Base-by-base conservation (phyloP, 1,284 basidiomycete species). In the Trametes sp. region DNA sequence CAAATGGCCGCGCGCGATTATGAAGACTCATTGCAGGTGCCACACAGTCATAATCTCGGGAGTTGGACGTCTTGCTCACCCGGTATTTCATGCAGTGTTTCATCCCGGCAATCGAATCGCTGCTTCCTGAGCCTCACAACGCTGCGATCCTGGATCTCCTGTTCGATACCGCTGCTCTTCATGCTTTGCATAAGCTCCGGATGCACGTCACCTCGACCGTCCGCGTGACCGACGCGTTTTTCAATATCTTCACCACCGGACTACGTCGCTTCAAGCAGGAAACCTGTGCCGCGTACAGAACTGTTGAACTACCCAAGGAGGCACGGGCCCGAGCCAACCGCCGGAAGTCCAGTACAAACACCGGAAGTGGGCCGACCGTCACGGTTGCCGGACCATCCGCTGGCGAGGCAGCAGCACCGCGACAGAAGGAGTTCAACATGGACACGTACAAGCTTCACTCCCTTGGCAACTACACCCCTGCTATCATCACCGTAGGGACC, bases 371-470 rank as follows among this genome's bases (percentile, higher is more conserved):
- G 16, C 4, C 24, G 10, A 38, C 21, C 4, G 1, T 33, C 38
- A 2, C 13, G 2, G 35, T 31, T 6, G 48, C 50, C 14, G 6
- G 13, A 16, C n/a, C 31, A 23, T 3, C 31, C 3, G n/a, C 50
- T 51, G 44, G 6, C 50, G n/a, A 51, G 33, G 33, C 21, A 24
- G 36, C 33, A 8, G 29, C 48, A 16, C 36, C 51, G 6, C 51
- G 51, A 5, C 51, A 16, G 35, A 53, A 53, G 33, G 51, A 53
- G 35, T 44, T 70, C 6, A 76, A 77, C 49, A 53, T 77, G 42
- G 53, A 62, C 5, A 75, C 74, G 0, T 69, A 70, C 55, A 80
- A 81, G 46, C 45, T 73, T 0, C 79, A 80, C 57, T 54, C 66
- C 0, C 64, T 80, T 1, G 72, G 74, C 0, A 71, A 80, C 53